Evolutionary conservation across 2,329 filamentous ascomycete species (phyloP), one percentile per base, ranked within the genome.

Genomic region (Blumeria hordei): DNA sequence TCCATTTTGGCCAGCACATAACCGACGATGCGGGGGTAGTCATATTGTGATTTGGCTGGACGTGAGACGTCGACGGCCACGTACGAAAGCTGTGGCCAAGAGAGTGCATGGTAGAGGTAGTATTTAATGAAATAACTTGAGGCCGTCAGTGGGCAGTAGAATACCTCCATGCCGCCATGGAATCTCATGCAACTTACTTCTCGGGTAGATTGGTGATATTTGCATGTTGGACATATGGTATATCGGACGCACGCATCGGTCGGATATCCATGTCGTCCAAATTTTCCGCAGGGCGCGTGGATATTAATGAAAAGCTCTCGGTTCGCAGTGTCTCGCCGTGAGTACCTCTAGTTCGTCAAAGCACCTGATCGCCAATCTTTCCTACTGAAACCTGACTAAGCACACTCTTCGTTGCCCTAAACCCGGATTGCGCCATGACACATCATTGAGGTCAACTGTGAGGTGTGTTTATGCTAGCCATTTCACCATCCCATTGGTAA

Each of bases 1-100:
- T 98, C 92, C 88, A 98, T 98, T 76, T 98, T 98, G 54, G 92
- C 92, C 32, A 98, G 80, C n/a, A 98, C 92, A 67, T 98, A 98
- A 63, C 92, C 92, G 28, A 98, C 92, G 58, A 98, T 94, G 70
- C 95, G 94, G 61, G 92, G 92, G 64, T 93, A 92, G 68, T 93
- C 85, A 69, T 90, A 85, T 50, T 82, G 81, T 0, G 81, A 79
- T 67, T 82, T 82, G 62, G 77, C 77, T 36, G 87, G 85, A 37
- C 87, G 79, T 18, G 83, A 85, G 56, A 88, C 81, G 69, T 96
- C 90, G 63, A 98, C 88, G 62, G 92, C 92, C 56, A 98, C 90
- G 70, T 88, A 96, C 70, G 83, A 90, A 60, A 98, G 80, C 71
- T 96, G 90, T 49, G 92, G 92, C 92, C 92, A 98, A 63, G 88